Percentiles rank a stretch among this genome's conserved stretches.
These are phyloP conservation scores for Fusarium sp. DNA, from an alignment of 2,329 filamentous ascomycete genomes.

Conservation along the genomic window DNA sequence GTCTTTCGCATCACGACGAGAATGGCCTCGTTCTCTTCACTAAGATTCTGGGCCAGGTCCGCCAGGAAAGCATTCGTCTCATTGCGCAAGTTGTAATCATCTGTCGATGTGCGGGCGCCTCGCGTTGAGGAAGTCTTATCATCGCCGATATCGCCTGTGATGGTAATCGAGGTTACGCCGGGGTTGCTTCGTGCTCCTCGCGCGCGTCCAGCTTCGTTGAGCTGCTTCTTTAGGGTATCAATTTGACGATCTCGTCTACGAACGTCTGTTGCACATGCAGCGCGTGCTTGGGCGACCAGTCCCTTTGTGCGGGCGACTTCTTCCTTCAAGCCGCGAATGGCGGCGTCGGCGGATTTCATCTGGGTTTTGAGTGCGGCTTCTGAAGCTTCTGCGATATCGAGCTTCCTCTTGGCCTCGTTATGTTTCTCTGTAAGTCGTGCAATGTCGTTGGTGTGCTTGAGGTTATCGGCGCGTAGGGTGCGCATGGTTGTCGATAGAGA, in stretches of 20 bases:
- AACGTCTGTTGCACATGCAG: conserved; percentile 89
- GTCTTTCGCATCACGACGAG: conserved; percentile 78
- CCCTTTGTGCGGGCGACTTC: conserved; percentile 83
- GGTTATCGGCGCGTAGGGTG: conserved; percentile 77
- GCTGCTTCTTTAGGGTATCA: conserved; percentile 86
- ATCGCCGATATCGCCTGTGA: conserved; percentile 65
- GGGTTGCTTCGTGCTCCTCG: conserved; percentile 66
- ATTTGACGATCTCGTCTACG: conserved; percentile 91
- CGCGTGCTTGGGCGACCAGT: conserved; percentile 83
- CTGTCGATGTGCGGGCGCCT: conserved; percentile 40
- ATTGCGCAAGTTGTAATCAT: conserved; percentile 77
- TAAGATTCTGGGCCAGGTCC: conserved; percentile 81
- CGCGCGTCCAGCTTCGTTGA: conserved; percentile 75
- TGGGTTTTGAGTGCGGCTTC: conserved; percentile 76
- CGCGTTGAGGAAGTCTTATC: conserved; percentile 54
- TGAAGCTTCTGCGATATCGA: conserved; percentile 72
- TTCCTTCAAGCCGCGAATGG: conserved; percentile 81
- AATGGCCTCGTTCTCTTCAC: conserved; percentile 90
- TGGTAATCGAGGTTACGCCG: conserved; percentile 66
- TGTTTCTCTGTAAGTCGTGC: conserved; percentile 66
- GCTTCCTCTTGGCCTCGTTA: conserved; percentile 65
- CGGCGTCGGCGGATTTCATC: conserved; percentile 78
- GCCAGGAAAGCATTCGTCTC: conserved; percentile 95
- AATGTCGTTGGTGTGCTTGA: conserved; percentile 77
- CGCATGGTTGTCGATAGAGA: conserved; percentile 82